Evolutionary conservation across 1,284 basidiomycete species (phyloP).

Genomic region (Ganoderma sinense): DNA sequence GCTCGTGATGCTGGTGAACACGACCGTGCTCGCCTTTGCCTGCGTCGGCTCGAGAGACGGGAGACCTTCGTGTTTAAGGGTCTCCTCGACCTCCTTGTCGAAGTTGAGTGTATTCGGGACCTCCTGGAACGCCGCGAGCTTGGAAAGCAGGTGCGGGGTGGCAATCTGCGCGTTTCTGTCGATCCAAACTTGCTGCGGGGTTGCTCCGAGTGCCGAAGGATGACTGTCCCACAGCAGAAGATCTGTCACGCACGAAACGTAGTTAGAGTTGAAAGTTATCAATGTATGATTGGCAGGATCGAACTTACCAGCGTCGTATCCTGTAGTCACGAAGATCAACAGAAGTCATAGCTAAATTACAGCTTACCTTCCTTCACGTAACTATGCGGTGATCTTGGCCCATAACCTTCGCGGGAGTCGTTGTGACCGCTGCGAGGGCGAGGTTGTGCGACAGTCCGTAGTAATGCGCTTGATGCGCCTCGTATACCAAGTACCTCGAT

Average conservation of each 20-base stretch:
- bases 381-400: conserved; percentile 85
- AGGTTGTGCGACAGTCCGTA: conserved; percentile 69
- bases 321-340: conserved; percentile 33
- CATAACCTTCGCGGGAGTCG: conserved; percentile 78
- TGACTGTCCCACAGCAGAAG: conserved; percentile 79
- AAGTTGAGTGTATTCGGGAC: conserved; percentile 67
- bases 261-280: no score
- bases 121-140: conserved; percentile 55
- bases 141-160: conserved; percentile 49
- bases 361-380: conserved; percentile 71
- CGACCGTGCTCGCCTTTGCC: conserved; percentile 47
- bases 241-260: conserved; percentile 42
- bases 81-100: conserved; percentile 57
- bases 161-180: conserved; percentile 72
- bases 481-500: conserved; percentile 81
- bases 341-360: no score
- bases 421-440: conserved; percentile 79
- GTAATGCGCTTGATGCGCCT: conserved; percentile 90
- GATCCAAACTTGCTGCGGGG: conserved; percentile 78
- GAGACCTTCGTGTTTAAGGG: conserved; percentile 71
- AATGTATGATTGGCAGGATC: background rate
- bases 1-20: conserved; percentile 67
- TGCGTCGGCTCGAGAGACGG: conserved; percentile 60
- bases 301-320: conserved; percentile 54
- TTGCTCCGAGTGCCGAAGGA: conserved; percentile 76